Evolutionary conservation across 2,329 filamentous ascomycete species (phyloP), one percentile per base, ranked within the genome.

Genomic region (Sporothrix brunneoviolacea): DNA sequence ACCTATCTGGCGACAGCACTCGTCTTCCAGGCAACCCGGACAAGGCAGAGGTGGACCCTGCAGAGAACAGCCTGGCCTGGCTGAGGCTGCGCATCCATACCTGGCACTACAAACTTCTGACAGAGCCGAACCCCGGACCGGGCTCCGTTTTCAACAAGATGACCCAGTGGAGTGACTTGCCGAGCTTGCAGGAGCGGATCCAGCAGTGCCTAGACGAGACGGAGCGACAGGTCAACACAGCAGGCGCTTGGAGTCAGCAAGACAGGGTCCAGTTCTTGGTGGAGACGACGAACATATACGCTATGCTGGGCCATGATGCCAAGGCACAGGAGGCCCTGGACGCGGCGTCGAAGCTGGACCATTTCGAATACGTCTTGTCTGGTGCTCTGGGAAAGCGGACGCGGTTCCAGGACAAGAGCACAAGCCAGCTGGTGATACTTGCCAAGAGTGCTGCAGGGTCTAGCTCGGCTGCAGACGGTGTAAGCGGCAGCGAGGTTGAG

Each of bases 371-470:
- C 66, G 85, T 83, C 0, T 66, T 98, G 50, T 94, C 89, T 0
- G 93, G 93, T 33, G 81, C 88, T 19, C 68, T 98, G 57, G 93
- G 93, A 15, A 97, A 90, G 68, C 74, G 86, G 54, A 94, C 88
- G 1, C 85, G 79, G 58, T 94, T 83, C 51, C 88, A 94, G 65
- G 77, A 89, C 61, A 86, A 82, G 54, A 85, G 83, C 60, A 83
- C 83, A 54, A 95, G 89, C 60, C 93, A 98, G 65, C 75, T 98
- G 24, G 86, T 98, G 1, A 88, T 98, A 3, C 71, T 97, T 27
- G 93, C 93, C 1, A 89, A 82, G 64, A 96, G 91, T 63, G 73
- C 50, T 2, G 13, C 72, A 7, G 68, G 70, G 21, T 3, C 33
- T 16, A 33, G 12, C 9, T n/a, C n/a, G n/a, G 2, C 13, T 12